Percentiles rank a stretch among this genome's conserved stretches.
Conservation (phyloP, 208 protist genomes). For the Trypanosoma melophagium region DNA sequence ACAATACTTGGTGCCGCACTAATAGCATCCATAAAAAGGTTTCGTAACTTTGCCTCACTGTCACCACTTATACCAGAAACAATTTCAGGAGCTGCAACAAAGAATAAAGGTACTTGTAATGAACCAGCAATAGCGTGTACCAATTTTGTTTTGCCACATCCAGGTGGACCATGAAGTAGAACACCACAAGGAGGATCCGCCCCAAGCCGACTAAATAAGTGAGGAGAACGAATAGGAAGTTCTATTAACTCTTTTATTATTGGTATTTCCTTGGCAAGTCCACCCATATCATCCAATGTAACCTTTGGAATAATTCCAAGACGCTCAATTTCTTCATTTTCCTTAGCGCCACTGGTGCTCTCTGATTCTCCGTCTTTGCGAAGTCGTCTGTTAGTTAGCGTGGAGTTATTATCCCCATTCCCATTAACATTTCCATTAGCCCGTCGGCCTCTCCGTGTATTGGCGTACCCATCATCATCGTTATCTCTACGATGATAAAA, state of each 20-base stretch:
- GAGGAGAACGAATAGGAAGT: constrained; percentile 92
- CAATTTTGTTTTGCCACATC: constrained; percentile 95
- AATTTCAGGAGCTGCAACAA: constrained; percentile 95
- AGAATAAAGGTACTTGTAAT: constrained; percentile 93
- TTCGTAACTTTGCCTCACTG: constrained; percentile 96
- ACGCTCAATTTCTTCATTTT: constrained; percentile 28
- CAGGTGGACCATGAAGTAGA: constrained; percentile 96
- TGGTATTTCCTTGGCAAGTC: constrained; percentile 86
- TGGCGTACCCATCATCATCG: neutral
- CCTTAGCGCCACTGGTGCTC: constrained; percentile 24
- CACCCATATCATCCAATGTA: constrained; percentile 91
- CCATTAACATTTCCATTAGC: neutral
- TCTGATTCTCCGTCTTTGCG: constrained; percentile 11
- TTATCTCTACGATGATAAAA: constrained; percentile 6
- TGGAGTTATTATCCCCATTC: neutral
- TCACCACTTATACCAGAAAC: constrained; percentile 98
- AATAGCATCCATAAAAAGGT: constrained; percentile 94
- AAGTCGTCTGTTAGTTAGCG: constrained; percentile 7
- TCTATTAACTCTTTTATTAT: constrained; percentile 96
- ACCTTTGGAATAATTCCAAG: constrained; percentile 83
- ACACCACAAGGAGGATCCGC: constrained; percentile 95
- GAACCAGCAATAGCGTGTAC: constrained; percentile 95
- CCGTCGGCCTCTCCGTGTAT: constrained; percentile 26
- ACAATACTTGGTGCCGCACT: constrained; percentile 95
- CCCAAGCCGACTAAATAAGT: constrained; percentile 95